These are phyloP conservation scores for Calonectria henricotiae DNA, from an alignment of 2,329 filamentous ascomycete species.

Conservation along the genomic window DNA sequence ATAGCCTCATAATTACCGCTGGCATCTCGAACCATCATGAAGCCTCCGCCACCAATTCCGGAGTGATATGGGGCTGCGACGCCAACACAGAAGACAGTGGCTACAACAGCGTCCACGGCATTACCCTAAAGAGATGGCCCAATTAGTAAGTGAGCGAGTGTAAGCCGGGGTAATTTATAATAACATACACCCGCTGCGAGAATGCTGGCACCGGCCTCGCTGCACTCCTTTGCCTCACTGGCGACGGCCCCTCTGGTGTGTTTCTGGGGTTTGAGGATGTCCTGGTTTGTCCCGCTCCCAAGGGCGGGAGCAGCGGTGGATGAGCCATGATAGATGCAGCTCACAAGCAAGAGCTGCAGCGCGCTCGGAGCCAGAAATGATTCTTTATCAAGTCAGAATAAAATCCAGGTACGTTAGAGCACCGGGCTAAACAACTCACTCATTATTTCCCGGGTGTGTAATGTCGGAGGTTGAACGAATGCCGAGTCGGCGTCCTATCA, in stretches of 20 bases:
- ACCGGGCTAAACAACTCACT: slow-evolving; percentile 14
- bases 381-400: not conserved
- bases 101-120: slow-evolving; percentile 83
- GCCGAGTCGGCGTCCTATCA: slow-evolving; percentile 19
- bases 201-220: slow-evolving; percentile 77
- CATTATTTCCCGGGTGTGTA: slow-evolving; percentile 25
- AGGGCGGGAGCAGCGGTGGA: slow-evolving; percentile 37
- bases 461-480: slow-evolving; percentile 8
- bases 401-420: not conserved
- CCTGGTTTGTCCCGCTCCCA: slow-evolving; percentile 28
- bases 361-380: not conserved
- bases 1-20: slow-evolving; percentile 88
- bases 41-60: slow-evolving; percentile 92
- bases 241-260: slow-evolving; percentile 76
- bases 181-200: slow-evolving; percentile 67
- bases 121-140: slow-evolving; percentile 69
- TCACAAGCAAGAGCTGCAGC: slow-evolving; percentile 32
- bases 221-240: slow-evolving; percentile 80
- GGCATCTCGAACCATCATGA: slow-evolving; percentile 83
- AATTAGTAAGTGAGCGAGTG: not conserved
- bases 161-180: not conserved
- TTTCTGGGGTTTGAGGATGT: slow-evolving; percentile 31
- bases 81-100: slow-evolving; percentile 82
- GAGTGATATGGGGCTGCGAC: slow-evolving; percentile 84
- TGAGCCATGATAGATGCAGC: slow-evolving; percentile 34